These are phyloP conservation scores for Aspergillus kassunensis DNA, from an alignment of 495 filamentous ascomycete species.

Conservation along the genomic window DNA sequence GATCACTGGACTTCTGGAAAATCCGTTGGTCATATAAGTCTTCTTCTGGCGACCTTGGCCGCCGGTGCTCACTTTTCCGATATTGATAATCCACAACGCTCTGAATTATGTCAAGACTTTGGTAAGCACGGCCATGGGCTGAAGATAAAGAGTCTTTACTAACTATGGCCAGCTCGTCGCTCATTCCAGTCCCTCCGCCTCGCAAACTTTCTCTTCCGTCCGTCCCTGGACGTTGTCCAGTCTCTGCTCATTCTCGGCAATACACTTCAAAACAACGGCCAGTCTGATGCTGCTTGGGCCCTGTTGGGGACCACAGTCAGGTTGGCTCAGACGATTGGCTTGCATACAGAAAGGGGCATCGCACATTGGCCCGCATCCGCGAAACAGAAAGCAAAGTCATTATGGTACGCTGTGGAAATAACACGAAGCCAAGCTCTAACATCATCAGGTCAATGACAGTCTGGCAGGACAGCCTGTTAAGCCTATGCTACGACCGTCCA, in stretches of 20 bases:
- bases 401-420: slow-evolving; percentile 26
- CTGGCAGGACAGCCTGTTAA: slow-evolving; percentile 37
- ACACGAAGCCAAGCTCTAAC: too few species aligned
- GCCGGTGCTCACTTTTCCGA: slow-evolving; percentile 50
- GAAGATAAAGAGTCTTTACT: background rate
- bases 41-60: slow-evolving; percentile 47
- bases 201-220: slow-evolving; percentile 45
- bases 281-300: slow-evolving; percentile 48
- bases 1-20: slow-evolving; percentile 29
- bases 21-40: slow-evolving; percentile 37
- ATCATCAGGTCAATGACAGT: slow-evolving; percentile 26
- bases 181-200: slow-evolving; percentile 39
- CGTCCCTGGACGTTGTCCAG: slow-evolving; percentile 40
- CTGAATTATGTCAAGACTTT: slow-evolving; percentile 29
- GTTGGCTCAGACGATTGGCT: slow-evolving; percentile 43
- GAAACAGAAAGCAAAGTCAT: slow-evolving; percentile 18
- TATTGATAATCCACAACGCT: slow-evolving; percentile 29
- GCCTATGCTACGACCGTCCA: slow-evolving; percentile 34
- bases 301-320: slow-evolving; percentile 42
- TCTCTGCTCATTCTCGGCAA: slow-evolving; percentile 43
- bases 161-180: slow-evolving; percentile 21
- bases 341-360: slow-evolving; percentile 29
- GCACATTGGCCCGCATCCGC: slow-evolving; percentile 25
- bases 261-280: slow-evolving; percentile 46
- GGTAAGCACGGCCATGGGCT: slow-evolving; percentile 13